Conservation (phyloP, 495 filamentous ascomycete species). For the Aspergillus sclerotiicarbonarius region DNA sequence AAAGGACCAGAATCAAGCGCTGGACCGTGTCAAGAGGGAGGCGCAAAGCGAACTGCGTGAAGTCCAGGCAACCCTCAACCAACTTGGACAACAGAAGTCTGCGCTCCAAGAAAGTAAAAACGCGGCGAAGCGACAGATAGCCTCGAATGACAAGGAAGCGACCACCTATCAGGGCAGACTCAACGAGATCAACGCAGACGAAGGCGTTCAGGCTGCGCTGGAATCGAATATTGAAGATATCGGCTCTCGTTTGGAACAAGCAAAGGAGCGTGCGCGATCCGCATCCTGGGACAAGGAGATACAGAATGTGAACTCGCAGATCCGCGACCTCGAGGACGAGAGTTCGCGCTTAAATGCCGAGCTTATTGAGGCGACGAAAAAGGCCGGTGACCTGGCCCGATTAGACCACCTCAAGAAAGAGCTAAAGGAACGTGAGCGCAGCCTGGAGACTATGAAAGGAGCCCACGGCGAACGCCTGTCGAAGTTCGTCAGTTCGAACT, state of each 20-base stretch:
- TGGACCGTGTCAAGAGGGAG: constrained; percentile 71
- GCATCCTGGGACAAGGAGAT: constrained; percentile 69
- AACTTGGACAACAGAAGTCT: constrained; percentile 66
- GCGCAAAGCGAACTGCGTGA: constrained; percentile 67
- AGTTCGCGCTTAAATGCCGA: constrained; percentile 68
- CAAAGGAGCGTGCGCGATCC: constrained; percentile 57
- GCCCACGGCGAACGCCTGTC: constrained; percentile 71
- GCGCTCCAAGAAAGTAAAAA: constrained; percentile 68
- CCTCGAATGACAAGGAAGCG: constrained; percentile 65
- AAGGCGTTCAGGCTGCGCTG: constrained; percentile 73
- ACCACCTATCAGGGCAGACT: constrained; percentile 60
- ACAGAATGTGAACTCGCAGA: constrained; percentile 56
- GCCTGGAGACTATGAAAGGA: constrained; percentile 70
- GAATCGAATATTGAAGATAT: constrained; percentile 71
- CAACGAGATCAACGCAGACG: constrained; percentile 71
- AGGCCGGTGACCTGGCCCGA: constrained; percentile 74
- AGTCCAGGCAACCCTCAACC: constrained; percentile 63
- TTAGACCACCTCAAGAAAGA: constrained; percentile 78
- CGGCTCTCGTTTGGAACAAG: constrained; percentile 56
- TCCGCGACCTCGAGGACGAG: constrained; percentile 66
- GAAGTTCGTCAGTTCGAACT: constrained; percentile 57
- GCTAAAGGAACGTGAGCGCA: constrained; percentile 63
- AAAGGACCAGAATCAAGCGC: constrained; percentile 70
- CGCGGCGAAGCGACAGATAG: constrained; percentile 64
- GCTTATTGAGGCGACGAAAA: constrained; percentile 72